These are phyloP conservation scores for Kodamaea alishanica DNA, from an alignment of 1,139 yeast genomes.

Conservation along the genomic window DNA sequence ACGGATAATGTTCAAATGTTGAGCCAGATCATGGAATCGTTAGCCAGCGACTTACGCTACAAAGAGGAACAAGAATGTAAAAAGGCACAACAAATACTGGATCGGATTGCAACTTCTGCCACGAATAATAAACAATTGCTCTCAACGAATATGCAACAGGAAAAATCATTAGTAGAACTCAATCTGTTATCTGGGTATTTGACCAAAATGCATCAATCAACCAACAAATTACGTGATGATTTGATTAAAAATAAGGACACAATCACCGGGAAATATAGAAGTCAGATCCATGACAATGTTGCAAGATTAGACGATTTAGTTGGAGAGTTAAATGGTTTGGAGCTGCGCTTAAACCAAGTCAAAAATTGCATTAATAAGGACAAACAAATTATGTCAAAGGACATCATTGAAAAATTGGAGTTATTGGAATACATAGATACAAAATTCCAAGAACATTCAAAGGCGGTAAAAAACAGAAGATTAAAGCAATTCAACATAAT, in stretches of 20 bases:
- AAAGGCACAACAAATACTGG: background rate
- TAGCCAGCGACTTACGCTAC: slow-evolving; percentile 3
- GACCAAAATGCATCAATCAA: slow-evolving; percentile 7
- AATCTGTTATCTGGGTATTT: slow-evolving; percentile 13
- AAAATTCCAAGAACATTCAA: slow-evolving; percentile 27
- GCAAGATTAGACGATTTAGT: slow-evolving; percentile 27
- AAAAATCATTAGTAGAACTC: slow-evolving; percentile 10
- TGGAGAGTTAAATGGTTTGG: slow-evolving; percentile 25
- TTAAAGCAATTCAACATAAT: slow-evolving; percentile 27
- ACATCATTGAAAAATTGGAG: slow-evolving; percentile 30
- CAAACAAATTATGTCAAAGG: slow-evolving; percentile 25
- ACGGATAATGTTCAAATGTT: slow-evolving; percentile 4
- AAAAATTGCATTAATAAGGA: slow-evolving; percentile 24
- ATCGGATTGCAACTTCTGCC: background rate
- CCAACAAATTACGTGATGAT: slow-evolving; percentile 13
- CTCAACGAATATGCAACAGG: slow-evolving; percentile 3
- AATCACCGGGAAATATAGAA: slow-evolving; percentile 22
- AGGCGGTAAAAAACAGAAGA: slow-evolving; percentile 22
- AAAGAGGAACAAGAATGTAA: slow-evolving; percentile 2
- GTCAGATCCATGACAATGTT: slow-evolving; percentile 28
- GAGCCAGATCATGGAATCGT: slow-evolving; percentile 7
- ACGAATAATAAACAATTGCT: background rate
- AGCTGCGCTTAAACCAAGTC: slow-evolving; percentile 25
- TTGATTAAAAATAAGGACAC: slow-evolving; percentile 14
- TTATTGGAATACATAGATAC: slow-evolving; percentile 32